These are phyloP conservation scores for Phanerodontia chrysosporium DNA, from an alignment of 768 basidiomycete species.

Conservation along the genomic window DNA sequence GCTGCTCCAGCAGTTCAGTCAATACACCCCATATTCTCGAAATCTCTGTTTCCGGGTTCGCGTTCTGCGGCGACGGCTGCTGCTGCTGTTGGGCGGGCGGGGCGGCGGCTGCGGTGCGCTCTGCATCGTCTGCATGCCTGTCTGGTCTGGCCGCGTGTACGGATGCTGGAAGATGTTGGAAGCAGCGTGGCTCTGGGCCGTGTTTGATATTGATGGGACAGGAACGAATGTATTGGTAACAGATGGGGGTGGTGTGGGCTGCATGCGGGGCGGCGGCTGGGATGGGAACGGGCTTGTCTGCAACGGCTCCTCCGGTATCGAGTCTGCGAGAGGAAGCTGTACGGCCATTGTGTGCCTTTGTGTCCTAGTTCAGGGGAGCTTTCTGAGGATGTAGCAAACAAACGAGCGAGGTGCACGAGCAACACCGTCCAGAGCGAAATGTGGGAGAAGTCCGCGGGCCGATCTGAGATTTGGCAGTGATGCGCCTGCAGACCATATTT, in stretches of 20 bases:
- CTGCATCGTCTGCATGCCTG: background rate
- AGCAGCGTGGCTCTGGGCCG: background rate
- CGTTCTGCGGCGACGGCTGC: conserved; percentile 26
- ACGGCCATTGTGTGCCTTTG: background rate
- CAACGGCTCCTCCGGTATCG: background rate
- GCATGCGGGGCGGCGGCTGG: background rate
- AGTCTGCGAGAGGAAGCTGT: background rate
- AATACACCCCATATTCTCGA: conserved; percentile 63
- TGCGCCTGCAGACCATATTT: no score
- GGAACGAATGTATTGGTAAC: background rate
- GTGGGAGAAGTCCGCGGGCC: no score
- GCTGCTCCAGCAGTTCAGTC: conserved; percentile 77
- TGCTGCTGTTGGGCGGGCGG: background rate
- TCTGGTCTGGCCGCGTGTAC: background rate
- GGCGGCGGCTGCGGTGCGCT: background rate
- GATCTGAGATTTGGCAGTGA: no score
- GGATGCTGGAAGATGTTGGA: background rate
- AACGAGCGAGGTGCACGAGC: no score
- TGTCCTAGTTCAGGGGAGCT: background rate
- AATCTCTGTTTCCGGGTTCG: conserved; percentile 51
- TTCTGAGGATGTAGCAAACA: no score
- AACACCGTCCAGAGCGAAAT: no score
- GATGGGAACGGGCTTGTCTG: background rate
- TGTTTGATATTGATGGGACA: background rate
- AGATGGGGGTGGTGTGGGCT: background rate